Percentiles rank a stretch among this genome's conserved stretches.
Conservation (phyloP, 257 asterid species). For the Gentiana macrophylla region DNA sequence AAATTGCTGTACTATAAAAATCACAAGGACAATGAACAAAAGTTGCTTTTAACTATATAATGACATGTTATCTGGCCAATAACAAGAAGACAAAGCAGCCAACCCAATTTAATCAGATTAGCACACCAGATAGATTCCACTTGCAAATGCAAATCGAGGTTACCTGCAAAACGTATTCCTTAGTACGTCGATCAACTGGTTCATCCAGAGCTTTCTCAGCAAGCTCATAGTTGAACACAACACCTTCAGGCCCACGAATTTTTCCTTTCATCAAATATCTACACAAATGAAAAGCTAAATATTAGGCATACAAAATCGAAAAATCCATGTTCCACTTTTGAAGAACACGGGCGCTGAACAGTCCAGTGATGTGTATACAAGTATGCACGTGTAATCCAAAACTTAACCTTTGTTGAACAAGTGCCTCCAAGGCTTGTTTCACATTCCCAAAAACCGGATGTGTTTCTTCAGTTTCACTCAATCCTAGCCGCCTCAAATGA, state of each 20-base stretch:
- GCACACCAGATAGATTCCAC: not conserved
- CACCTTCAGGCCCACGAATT: slow-evolving; percentile 74
- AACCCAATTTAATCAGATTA: slow-evolving; percentile 1
- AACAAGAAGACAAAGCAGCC: too few relatives aligned
- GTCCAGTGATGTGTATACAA: not conserved
- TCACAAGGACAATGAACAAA: not conserved
- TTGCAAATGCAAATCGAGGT: not conserved
- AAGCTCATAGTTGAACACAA: slow-evolving; percentile 56
- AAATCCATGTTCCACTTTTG: not conserved
- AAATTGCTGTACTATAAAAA: not conserved
- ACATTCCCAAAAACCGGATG: slow-evolving; percentile 55
- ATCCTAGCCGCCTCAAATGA: slow-evolving; percentile 76
- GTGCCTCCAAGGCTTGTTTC: slow-evolving; percentile 55
- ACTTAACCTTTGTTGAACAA: slow-evolving; percentile 84
- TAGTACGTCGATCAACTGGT: slow-evolving; percentile 34
- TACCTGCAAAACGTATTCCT: slow-evolving; percentile 62
- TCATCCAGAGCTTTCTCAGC: slow-evolving; percentile 91
- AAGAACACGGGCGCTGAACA: not conserved
- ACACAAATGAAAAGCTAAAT: slow-evolving; percentile 11
- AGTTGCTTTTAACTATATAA: not conserved
- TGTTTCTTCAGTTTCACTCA: slow-evolving; percentile 61
- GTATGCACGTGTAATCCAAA: slow-evolving; percentile 1
- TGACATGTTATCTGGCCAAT: too few relatives aligned
- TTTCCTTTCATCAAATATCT: slow-evolving; percentile 89
- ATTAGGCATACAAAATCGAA: not conserved